phyloP scores from a whole-genome alignment of 192 early-diverging fungal genomes.

The Polychytrium aggregatum region DNA sequence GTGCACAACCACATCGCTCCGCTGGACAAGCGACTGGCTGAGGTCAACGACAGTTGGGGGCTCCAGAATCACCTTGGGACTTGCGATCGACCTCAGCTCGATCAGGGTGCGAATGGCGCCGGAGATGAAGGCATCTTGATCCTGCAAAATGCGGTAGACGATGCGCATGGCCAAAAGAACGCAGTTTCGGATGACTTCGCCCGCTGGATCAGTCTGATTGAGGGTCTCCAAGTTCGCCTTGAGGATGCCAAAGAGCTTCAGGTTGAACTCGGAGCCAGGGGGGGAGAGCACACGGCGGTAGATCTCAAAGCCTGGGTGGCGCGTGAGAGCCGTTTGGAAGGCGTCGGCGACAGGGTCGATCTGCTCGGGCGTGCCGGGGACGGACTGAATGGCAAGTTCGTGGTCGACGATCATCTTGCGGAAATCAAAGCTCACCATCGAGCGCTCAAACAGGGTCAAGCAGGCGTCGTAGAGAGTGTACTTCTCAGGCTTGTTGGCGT shows the following conservation, averaged over 20 bases:
- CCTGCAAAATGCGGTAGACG: slow-evolving; percentile 38
- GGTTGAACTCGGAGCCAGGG: slow-evolving; percentile 58
- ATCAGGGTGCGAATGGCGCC: slow-evolving; percentile 46
- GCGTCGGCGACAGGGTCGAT: too few relatives aligned
- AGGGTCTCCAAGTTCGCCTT: slow-evolving; percentile 45
- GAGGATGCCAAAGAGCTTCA: slow-evolving; percentile 60
- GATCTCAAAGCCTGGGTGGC: slow-evolving; percentile 83
- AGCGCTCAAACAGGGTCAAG: slow-evolving; percentile 69
- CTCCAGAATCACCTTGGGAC: too few relatives aligned
- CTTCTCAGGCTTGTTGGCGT: slow-evolving; percentile 54
- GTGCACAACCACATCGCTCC: slow-evolving; percentile 52
- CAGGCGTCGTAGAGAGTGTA: slow-evolving; percentile 67
- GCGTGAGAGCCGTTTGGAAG: too few relatives aligned
- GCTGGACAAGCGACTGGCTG: slow-evolving; percentile 68
- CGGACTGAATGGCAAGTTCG: too few relatives aligned
- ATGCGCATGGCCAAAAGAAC: slow-evolving; percentile 25
- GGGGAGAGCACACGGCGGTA: slow-evolving; percentile 63
- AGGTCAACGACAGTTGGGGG: slow-evolving; percentile 60
- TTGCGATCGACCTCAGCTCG: slow-evolving; percentile 20
- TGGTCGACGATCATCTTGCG: too few relatives aligned
- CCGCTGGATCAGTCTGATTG: slow-evolving; percentile 22
- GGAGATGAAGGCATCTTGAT: slow-evolving; percentile 68
- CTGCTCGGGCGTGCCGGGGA: too few relatives aligned
- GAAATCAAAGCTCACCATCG: slow-evolving; percentile 69
- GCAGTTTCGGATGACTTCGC: slow-evolving; percentile 8